Percentiles rank a stretch among this genome's conserved stretches.
phyloP scores from a whole-genome alignment of 129 eudicot genomes.

The Saposhnikovia divaricata region DNA sequence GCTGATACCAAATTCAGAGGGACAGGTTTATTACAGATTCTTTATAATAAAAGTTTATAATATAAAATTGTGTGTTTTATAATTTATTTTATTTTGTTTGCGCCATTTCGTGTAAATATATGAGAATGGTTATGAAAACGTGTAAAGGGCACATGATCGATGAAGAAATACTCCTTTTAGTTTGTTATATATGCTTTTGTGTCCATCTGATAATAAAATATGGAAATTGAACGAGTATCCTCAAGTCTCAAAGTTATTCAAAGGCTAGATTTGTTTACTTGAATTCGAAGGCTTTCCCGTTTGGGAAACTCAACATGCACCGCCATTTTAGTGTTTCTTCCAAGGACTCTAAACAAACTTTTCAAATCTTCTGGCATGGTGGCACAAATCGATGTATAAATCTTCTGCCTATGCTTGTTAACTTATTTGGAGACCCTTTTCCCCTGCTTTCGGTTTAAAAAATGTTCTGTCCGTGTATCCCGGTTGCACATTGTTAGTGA shows the following conservation, averaged over 20 bases:
- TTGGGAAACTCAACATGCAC: conserved; percentile 6
- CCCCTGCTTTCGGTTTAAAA: neutral
- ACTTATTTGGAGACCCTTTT: neutral
- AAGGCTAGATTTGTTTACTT: neutral
- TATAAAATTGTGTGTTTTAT: too few species aligned
- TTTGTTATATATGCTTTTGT: neutral
- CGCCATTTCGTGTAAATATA: too few species aligned
- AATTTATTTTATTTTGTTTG: too few species aligned
- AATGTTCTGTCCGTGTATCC: neutral
- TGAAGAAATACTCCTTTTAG: too few species aligned
- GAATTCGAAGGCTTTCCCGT: neutral
- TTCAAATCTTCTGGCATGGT: neutral
- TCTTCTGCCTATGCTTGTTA: neutral
- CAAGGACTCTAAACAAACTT: neutral
- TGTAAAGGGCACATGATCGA: neutral
- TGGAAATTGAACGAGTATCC: neutral
- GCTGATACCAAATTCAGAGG: too few species aligned
- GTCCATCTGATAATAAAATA: neutral
- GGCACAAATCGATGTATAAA: neutral
- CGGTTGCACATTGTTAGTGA: neutral
- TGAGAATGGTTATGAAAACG: too few species aligned
- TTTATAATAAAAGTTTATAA: too few species aligned
- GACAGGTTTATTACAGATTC: too few species aligned
- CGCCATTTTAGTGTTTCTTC: neutral
- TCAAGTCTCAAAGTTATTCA: neutral